Percentiles rank a stretch among this genome's conserved stretches.
Conservation (phyloP, 768 basidiomycete genomes). For the Phlegmacium glaucopus region DNA sequence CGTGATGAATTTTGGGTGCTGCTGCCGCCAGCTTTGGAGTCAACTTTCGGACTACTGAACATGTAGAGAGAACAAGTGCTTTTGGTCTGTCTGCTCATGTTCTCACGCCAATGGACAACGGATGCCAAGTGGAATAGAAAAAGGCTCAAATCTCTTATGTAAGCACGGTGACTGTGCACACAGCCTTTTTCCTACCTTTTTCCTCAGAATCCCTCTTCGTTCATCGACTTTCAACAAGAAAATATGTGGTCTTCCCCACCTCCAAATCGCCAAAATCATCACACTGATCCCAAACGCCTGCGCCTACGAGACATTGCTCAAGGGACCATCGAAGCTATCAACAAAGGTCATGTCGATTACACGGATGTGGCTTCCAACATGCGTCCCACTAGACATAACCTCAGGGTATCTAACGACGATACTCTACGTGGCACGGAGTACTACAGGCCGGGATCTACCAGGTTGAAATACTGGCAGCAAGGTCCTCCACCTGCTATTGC, state of each 20-base stretch:
- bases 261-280: background rate
- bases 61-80: no score
- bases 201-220: no score
- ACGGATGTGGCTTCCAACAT: background rate
- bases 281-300: background rate
- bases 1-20: background rate
- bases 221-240: no score
- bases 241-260: background rate
- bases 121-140: no score
- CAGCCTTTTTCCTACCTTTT: no score
- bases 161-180: no score
- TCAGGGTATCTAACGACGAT: background rate
- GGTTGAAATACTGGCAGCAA: background rate
- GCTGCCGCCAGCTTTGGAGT: background rate
- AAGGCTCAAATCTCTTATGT: no score
- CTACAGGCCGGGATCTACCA: background rate
- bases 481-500: background rate
- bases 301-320: background rate
- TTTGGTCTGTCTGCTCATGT: no score
- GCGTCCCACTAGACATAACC: background rate
- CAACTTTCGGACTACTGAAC: background rate
- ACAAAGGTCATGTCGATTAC: background rate
- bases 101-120: no score
- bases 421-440: background rate
- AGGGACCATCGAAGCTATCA: background rate